Evolutionary conservation across 495 filamentous ascomycete species (phyloP).

Genomic region (Aspergillus avenaceus): DNA sequence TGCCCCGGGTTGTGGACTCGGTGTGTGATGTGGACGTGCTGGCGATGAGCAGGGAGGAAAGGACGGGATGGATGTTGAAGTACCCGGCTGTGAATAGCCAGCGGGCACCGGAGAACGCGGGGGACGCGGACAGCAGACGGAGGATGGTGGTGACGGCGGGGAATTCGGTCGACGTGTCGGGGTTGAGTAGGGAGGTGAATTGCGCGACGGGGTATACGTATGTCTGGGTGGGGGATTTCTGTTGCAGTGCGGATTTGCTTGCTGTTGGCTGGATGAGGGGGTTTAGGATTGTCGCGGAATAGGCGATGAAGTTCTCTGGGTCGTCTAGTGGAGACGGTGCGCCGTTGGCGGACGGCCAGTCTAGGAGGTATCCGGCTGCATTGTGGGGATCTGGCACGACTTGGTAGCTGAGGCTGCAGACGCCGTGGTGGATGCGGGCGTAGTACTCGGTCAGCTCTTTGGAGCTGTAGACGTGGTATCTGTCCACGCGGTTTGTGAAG

Average conservation of each 20-base stretch:
- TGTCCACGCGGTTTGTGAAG: constrained; percentile 91
- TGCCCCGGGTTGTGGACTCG: constrained; percentile 54
- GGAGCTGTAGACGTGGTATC: constrained; percentile 88
- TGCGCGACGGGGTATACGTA: constrained; percentile 79
- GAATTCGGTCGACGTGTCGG: constrained; percentile 83
- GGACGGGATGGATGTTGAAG: constrained; percentile 86
- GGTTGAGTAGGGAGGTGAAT: constrained; percentile 75
- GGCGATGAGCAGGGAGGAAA: constrained; percentile 72
- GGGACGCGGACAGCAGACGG: constrained; percentile 50
- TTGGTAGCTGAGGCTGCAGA: constrained; percentile 78
- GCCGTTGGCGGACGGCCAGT: constrained; percentile 76
- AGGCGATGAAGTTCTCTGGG: constrained; percentile 62
- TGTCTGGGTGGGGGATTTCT: constrained; percentile 51
- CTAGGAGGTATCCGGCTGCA: constrained; percentile 61
- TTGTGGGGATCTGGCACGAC: constrained; percentile 57
- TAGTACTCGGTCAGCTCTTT: constrained; percentile 80
- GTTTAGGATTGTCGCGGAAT: constrained; percentile 60
- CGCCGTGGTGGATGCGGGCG: constrained; percentile 65
- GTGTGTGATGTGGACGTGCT: constrained; percentile 41
- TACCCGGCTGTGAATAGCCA: constrained; percentile 99
- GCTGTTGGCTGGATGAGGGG: constrained; percentile 56
- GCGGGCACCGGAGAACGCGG: constrained; percentile 58
- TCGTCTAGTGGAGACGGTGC: constrained; percentile 66
- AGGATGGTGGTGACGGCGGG: constrained; percentile 74
- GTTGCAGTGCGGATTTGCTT: constrained; percentile 23